A percentile compares a stretch with the other conserved stretches of the same genome.
phyloP scores from a whole-genome alignment of 208 protist species.

The Leishmania gerbilli region DNA sequence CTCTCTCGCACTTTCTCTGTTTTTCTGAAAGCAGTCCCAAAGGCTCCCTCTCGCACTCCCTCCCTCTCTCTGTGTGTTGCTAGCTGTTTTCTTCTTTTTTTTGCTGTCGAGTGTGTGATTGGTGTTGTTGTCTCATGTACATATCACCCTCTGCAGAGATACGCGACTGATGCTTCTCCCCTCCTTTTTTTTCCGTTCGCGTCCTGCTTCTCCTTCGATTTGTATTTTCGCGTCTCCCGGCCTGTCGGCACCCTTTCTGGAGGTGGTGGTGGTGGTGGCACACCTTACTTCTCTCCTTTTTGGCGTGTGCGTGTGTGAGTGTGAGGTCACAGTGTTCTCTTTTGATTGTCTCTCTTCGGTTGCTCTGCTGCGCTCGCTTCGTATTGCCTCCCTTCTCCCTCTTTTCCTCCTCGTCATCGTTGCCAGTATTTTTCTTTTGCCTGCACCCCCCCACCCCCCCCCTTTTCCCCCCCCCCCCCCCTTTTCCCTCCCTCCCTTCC shows the following conservation, averaged over 20 bases:
- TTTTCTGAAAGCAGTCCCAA: conserved; percentile 11
- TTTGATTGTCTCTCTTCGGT: conserved; percentile 18
- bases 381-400: not conserved
- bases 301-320: too few species aligned
- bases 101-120: not conserved
- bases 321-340: conserved; percentile 1
- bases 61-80: not conserved
- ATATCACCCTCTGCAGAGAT: not conserved
- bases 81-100: not conserved
- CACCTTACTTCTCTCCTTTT: too few species aligned
- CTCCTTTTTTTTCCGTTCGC: not conserved
- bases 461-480: too few species aligned
- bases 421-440: not conserved
- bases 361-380: conserved; percentile 4
- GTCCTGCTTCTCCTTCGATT: not conserved
- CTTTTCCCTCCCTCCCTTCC: not conserved
- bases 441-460: not conserved
- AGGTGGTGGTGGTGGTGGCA: too few species aligned
- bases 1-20: not conserved
- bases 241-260: not conserved
- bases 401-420: not conserved
- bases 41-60: not conserved
- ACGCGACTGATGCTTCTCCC: not conserved
- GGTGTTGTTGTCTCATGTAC: not conserved
- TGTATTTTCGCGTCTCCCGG: not conserved